Evolutionary conservation across 2,329 filamentous ascomycete species (phyloP), one percentile per base, ranked within the genome.

Genomic region (Fusarium redolens): DNA sequence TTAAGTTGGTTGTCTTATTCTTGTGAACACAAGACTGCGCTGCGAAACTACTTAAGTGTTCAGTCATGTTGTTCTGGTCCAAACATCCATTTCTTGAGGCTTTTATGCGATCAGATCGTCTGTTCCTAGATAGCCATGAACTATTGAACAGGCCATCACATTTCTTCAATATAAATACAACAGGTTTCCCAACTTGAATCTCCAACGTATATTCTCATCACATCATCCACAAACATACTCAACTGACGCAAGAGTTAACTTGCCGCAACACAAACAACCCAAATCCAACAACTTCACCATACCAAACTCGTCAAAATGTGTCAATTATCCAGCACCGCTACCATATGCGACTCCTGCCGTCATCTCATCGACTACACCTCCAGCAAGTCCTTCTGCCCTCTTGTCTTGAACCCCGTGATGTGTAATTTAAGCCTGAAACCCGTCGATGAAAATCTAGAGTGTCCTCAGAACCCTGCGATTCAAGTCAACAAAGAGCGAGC

Each of bases 221-320:
- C 10, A 14, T 50, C 37, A 25, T 31, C 6, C 25, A 43, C 45
- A 31, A 41, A 17, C 33, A 25, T 20, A 25, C 17, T 31, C 41
- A 54, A 25, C 20, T 40, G 28, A n/a, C 22, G 51, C 38, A 45
- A 52, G 10, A 33, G 13, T 48, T 25, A 41, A 31, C 11, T 25
- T 20, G n/a, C 38, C n/a, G 12, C 35, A 44, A 18, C 20, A 17
- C 14, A 25, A 35, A 40, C 22, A 30, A 30, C 18, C 35, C 7
- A 22, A 33, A 14, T 7, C 14, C 4, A 61, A 25, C 20, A 33
- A 43, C 3, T 8, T 18, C 15, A 35, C 1, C 25, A 20, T 33
- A 12, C 1, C n/a, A 41, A 64, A 54, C 20, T 17, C 43, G 11
- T 31, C 38, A 71, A 56, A 31, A 70, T 71, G 68, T 70, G 68